Evolutionary conservation across 2,329 filamentous ascomycete genomes (phyloP).

Genomic region (Colletotrichum navitas): DNA sequence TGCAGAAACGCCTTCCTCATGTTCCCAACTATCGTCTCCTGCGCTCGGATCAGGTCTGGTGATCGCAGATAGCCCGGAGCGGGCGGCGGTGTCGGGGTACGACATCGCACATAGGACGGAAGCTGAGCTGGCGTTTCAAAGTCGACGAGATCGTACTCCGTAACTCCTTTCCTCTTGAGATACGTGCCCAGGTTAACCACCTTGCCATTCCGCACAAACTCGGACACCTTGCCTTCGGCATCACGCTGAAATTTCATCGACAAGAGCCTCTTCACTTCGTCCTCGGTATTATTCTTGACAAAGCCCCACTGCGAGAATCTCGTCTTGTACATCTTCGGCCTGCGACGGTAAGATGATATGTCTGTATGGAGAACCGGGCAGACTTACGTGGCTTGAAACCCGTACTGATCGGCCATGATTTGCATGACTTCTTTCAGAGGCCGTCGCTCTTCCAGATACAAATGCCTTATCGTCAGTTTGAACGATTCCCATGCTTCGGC

Average conservation of each 20-base stretch:
- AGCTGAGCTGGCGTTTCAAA: constrained; percentile 58
- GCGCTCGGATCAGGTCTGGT: constrained; percentile 58
- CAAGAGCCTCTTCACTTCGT: constrained; percentile 63
- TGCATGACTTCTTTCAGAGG: constrained; percentile 66
- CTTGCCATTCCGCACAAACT: constrained; percentile 65
- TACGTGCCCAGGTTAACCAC: constrained; percentile 66
- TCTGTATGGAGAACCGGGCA: no score
- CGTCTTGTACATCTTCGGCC: constrained; percentile 69
- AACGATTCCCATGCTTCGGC: constrained; percentile 62
- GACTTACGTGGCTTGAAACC: constrained; percentile 63
- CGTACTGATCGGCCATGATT: constrained; percentile 63
- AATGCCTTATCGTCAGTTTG: constrained; percentile 58
- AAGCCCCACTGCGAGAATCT: constrained; percentile 68
- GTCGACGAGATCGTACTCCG: constrained; percentile 64
- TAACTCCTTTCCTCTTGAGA: constrained; percentile 65
- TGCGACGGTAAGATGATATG: constrained; percentile 45
- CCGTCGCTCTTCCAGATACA: constrained; percentile 63
- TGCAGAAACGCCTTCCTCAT: constrained; percentile 60
- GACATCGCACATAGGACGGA: constrained; percentile 58
- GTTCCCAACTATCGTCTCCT: constrained; percentile 59
- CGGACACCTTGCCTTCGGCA: constrained; percentile 65
- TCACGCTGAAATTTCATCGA: constrained; percentile 66
- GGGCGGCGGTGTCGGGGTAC: constrained; percentile 59
- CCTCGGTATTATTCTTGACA: constrained; percentile 67
- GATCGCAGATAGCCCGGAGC: constrained; percentile 57